These are phyloP conservation scores for Discostella pseudostelligera DNA, from an alignment of 108 stramenopile genomes.

Conservation along the genomic window DNA sequence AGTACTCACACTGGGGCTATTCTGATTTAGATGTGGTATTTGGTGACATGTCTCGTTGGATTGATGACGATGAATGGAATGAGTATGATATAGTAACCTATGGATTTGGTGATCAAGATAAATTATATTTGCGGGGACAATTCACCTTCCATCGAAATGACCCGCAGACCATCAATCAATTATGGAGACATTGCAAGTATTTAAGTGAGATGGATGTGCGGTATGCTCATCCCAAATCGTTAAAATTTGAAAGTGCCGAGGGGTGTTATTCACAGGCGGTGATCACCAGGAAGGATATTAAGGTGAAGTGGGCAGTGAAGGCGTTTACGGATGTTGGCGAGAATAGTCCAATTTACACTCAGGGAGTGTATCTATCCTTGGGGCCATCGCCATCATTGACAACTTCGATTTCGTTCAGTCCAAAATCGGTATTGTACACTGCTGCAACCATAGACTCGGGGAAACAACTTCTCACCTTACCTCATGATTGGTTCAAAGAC, in stretches of 20 bases:
- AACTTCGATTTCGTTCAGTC: constrained; percentile 31
- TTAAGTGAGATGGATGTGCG: constrained; percentile 79
- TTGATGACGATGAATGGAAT: constrained; percentile 74
- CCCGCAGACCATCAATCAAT: constrained; percentile 63
- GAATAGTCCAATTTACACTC: constrained; percentile 58
- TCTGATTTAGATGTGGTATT: constrained; percentile 92
- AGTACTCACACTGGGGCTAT: constrained; percentile 93
- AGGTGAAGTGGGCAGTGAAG: constrained; percentile 88
- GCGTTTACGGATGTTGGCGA: constrained; percentile 74
- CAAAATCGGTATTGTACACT: constrained; percentile 65
- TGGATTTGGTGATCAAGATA: constrained; percentile 90
- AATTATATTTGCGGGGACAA: constrained; percentile 89
- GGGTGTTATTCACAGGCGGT: constrained; percentile 89
- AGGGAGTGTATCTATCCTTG: constrained; percentile 64
- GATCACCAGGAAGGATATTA: constrained; percentile 62
- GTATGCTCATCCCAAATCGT: constrained; percentile 46
- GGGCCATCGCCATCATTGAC: constrained; percentile 25
- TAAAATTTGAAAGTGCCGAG: constrained; percentile 87
- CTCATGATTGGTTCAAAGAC: constrained; percentile 70
- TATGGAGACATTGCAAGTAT: constrained; percentile 86
- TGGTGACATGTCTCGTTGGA: constrained; percentile 87
- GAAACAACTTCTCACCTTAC: constrained; percentile 24
- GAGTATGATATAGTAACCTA: constrained; percentile 91
- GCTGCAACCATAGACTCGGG: constrained; percentile 43
- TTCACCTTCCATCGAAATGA: constrained; percentile 91